These are phyloP conservation scores for Thinopyrum elongatum DNA, from an alignment of 176 grass and related monocot species.

Conservation along the genomic window DNA sequence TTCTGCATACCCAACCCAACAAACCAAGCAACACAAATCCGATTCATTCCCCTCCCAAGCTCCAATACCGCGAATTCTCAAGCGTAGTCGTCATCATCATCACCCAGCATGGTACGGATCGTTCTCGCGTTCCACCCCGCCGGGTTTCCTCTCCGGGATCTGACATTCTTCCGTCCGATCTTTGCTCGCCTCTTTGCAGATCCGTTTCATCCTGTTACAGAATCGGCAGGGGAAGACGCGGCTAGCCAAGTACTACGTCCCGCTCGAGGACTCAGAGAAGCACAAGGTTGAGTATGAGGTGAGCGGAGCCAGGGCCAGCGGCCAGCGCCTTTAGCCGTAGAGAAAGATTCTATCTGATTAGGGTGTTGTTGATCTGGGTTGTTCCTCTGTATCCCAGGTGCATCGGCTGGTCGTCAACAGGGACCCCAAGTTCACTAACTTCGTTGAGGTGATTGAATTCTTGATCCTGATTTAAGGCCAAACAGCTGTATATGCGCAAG, in stretches of 20 bases:
- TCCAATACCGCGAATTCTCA: not conserved
- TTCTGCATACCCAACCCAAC: not conserved
- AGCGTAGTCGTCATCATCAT: not conserved
- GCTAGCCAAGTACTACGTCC: slow-evolving; percentile 95
- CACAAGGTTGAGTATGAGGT: slow-evolving; percentile 99
- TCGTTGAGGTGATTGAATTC: slow-evolving; percentile 73
- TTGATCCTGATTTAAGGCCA: not conserved
- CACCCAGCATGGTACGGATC: slow-evolving; percentile 34
- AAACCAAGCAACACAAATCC: not conserved
- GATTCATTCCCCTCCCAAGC: not conserved
- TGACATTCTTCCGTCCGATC: not conserved
- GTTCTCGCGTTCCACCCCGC: not conserved
- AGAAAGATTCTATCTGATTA: slow-evolving; percentile 17
- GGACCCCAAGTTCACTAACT: slow-evolving; percentile 99
- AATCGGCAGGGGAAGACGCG: slow-evolving; percentile 99
- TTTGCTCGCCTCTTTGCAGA: slow-evolving; percentile 35
- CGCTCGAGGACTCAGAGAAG: slow-evolving; percentile 99
- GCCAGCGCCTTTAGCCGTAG: not conserved
- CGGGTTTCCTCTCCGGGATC: not conserved
- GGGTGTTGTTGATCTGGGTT: not conserved
- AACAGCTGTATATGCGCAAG: not conserved
- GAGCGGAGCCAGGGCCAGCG: not conserved
- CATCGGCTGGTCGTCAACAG: slow-evolving; percentile 92
- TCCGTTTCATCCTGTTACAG: slow-evolving; percentile 97
- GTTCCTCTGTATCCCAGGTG: slow-evolving; percentile 47